Evolutionary conservation across 2,329 filamentous ascomycete species (phyloP), one percentile per base, ranked within the genome.

Genomic region (Phaeosphaeriaceae sp.): DNA sequence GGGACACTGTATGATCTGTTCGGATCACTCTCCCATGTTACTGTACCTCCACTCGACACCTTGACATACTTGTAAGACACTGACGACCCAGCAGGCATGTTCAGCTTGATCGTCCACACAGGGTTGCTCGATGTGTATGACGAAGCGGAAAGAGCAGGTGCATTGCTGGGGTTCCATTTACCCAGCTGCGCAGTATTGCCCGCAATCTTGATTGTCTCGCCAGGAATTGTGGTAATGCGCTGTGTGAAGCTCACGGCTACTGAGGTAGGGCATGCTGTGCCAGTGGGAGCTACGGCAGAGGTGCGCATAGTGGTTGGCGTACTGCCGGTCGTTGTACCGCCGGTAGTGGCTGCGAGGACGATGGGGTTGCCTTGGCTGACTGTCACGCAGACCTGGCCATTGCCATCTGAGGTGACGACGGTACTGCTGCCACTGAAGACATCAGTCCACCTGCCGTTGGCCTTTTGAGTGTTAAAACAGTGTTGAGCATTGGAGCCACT

Each of bases 41-140:
- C 78, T 53, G 80, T 76, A 0, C 77, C 77, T 55, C 78, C 80
- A 59, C 82, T 77, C 67, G 82, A 74, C 59, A 81, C 73, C 30
- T 81, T 75, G 5, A 81, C 76, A 58, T 83, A 85, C 66, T 78
- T 79, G 63, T 85, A 86, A 56, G 64, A 72, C 3, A 83, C 68
- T 0, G 65, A 67, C 58, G 78, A 68, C 0, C 81, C 82, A 0
- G 81, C 78, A 0, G 71, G 58, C 55, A 85, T 63, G 24, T 69
- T 74, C 9, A 83, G 60, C 19, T 74, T 78, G 0, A 76, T 77
- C n/a, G 68, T 78, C 84, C 84, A 85, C 19, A 85, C 53, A 2
- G 83, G 83, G 32, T 81, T 73, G 40, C 76, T 74, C 1, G 69
- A 56, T 0, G 82, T 82, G 66, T 85, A 85, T 15, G 71, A 71